These are phyloP conservation scores for Solanum acaule DNA, from an alignment of 257 asterid species.

Conservation along the genomic window DNA sequence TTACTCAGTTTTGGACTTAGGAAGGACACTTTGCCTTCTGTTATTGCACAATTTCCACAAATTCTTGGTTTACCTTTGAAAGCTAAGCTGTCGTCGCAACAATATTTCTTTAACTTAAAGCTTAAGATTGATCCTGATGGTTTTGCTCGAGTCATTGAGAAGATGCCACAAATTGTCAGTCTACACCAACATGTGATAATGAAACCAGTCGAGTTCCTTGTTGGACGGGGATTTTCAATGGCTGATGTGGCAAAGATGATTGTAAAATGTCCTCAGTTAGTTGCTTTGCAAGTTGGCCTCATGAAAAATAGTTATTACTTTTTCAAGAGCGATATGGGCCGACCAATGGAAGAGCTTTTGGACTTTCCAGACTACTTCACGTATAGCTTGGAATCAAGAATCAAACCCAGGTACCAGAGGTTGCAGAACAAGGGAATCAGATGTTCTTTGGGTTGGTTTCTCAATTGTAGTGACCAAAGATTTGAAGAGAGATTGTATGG, in stretches of 20 bases:
- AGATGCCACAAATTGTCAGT: constrained; percentile 78
- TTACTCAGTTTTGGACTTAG: constrained; percentile 71
- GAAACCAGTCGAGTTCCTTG: constrained; percentile 73
- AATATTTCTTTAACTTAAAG: constrained; percentile 75
- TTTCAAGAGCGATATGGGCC: constrained; percentile 78
- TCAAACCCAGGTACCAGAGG: constrained; percentile 76
- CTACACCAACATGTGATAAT: constrained; percentile 74
- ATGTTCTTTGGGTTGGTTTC: constrained; percentile 85
- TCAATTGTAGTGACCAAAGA: constrained; percentile 88
- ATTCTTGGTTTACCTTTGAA: constrained; percentile 83
- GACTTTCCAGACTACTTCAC: constrained; percentile 91
- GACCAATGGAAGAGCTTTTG: constrained; percentile 59
- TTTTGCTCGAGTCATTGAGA: constrained; percentile 63
- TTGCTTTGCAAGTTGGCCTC: constrained; percentile 66
- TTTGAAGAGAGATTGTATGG: constrained; percentile 87
- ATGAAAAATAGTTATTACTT: constrained; percentile 81
- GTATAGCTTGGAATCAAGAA: constrained; percentile 76
- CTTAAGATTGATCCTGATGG: constrained; percentile 84
- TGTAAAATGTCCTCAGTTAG: constrained; percentile 77
- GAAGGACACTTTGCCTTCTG: constrained; percentile 47
- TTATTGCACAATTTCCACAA: constrained; percentile 84
- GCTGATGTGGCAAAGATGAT: constrained; percentile 72
- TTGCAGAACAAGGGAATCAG: constrained; percentile 64
- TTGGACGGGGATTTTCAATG: constrained; percentile 47
- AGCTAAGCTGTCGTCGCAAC: constrained; percentile 84